A percentile compares a stretch with the other conserved stretches of the same genome.
Evolutionary conservation across 805 yeast genomes (phyloP).

Genomic region (Candida khao-thaluensis): DNA sequence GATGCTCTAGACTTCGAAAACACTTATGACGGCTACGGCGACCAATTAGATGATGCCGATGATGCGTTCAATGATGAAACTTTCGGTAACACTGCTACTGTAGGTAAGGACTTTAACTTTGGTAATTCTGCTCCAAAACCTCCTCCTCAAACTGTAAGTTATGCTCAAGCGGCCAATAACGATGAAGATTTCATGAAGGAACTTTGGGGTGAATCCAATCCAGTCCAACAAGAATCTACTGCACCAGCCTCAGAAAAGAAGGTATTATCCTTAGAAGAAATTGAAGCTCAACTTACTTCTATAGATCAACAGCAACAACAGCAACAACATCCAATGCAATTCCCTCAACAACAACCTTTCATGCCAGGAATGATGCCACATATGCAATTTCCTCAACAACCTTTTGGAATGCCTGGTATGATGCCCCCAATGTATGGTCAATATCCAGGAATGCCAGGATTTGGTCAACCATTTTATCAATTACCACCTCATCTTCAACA

Average conservation of each 20-base stretch:
- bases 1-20: slow-evolving; percentile 75
- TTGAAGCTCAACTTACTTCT: slow-evolving; percentile 72
- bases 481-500: slow-evolving; percentile 13
- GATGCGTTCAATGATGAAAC: slow-evolving; percentile 83
- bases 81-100: slow-evolving; percentile 55
- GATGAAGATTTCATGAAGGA: slow-evolving; percentile 48
- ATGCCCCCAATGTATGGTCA: slow-evolving; percentile 18
- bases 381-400: slow-evolving; percentile 11
- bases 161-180: slow-evolving; percentile 39
- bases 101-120: slow-evolving; percentile 67
- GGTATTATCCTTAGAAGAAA: slow-evolving; percentile 73
- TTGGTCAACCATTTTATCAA: slow-evolving; percentile 17
- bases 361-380: slow-evolving; percentile 45
- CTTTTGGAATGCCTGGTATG: slow-evolving; percentile 9
- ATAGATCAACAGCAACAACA: slow-evolving; percentile 33
- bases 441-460: slow-evolving; percentile 14
- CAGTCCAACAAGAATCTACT: slow-evolving; percentile 19
- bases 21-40: slow-evolving; percentile 77
- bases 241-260: slow-evolving; percentile 34
- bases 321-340: slow-evolving; percentile 20
- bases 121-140: slow-evolving; percentile 26
- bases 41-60: slow-evolving; percentile 59
- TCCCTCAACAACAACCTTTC: slow-evolving; percentile 32
- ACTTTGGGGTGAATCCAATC: slow-evolving; percentile 41
- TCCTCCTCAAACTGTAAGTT: slow-evolving; percentile 31